Evolutionary conservation across 805 yeast species (phyloP).

Genomic region (Candida gorgasii): DNA sequence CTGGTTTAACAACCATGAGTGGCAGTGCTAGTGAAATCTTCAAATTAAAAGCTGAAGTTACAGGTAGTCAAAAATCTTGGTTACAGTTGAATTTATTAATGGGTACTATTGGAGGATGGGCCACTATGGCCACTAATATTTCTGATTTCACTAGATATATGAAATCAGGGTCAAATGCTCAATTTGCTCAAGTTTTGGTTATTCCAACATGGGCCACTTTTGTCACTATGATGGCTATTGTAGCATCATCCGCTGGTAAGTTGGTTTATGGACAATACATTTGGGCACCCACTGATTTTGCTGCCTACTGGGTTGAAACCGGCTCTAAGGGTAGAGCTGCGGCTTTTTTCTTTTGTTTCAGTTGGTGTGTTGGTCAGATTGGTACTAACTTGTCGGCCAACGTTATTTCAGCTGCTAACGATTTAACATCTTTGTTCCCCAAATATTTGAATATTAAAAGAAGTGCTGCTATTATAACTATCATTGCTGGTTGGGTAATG

Average conservation of each 20-base stretch:
- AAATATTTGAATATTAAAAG: constrained; percentile 14
- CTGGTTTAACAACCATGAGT: constrained; percentile 14
- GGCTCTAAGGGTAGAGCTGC: constrained; percentile 20
- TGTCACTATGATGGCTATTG: constrained; percentile 24
- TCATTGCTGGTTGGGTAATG: constrained; percentile 14
- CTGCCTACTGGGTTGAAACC: constrained; percentile 29
- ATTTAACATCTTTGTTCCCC: constrained; percentile 15
- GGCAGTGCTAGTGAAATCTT: constrained; percentile 13
- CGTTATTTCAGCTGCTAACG: constrained; percentile 17
- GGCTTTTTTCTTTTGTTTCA: constrained; percentile 16
- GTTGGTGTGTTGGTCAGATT: constrained; percentile 16
- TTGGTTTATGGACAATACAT: constrained; percentile 40
- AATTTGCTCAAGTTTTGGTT: constrained; percentile 23
- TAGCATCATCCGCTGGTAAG: constrained; percentile 37
- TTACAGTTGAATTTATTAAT: constrained; percentile 23
- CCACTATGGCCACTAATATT: constrained; percentile 38
- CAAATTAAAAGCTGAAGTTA: constrained; percentile 10
- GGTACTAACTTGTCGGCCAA: constrained; percentile 18
- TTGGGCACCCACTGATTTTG: constrained; percentile 46
- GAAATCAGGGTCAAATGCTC: constrained; percentile 23
- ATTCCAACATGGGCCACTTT: constrained; percentile 13
- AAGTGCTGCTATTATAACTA: constrained; percentile 13
- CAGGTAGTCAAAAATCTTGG: constrained; percentile 26
- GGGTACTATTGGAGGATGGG: constrained; percentile 34
- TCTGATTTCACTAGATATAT: constrained; percentile 42